A percentile compares a stretch with the other conserved stretches of the same genome.
These are phyloP conservation scores for Coprinellus micaceus DNA, from an alignment of 768 basidiomycete species.

Conservation along the genomic window DNA sequence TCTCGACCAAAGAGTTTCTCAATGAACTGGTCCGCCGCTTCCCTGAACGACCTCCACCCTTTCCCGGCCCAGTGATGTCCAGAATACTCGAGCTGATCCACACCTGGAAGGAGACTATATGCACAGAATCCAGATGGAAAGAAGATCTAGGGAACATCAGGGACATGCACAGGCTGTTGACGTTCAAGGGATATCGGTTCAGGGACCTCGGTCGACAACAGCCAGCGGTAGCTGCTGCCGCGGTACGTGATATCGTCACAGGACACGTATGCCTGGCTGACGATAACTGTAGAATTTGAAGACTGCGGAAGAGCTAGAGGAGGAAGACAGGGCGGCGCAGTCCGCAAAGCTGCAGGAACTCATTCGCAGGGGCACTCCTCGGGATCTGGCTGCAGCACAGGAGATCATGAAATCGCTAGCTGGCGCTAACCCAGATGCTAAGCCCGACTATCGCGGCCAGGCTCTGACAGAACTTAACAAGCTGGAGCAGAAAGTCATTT, in stretches of 20 bases:
- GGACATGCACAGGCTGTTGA: slow-evolving; percentile 93
- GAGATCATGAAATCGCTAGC: slow-evolving; percentile 96
- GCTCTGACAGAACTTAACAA: slow-evolving; percentile 89
- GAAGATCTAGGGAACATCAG: slow-evolving; percentile 96
- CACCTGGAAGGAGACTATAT: slow-evolving; percentile 93
- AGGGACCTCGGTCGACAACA: slow-evolving; percentile 43
- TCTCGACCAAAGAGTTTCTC: slow-evolving; percentile 94
- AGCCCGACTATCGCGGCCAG: slow-evolving; percentile 91
- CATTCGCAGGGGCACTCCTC: slow-evolving; percentile 91
- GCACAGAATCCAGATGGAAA: slow-evolving; percentile 84
- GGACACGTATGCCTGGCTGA: not conserved
- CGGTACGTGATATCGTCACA: slow-evolving; percentile 30
- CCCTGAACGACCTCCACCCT: slow-evolving; percentile 94
- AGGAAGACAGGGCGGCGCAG: slow-evolving; percentile 92
- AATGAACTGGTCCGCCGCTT: slow-evolving; percentile 98
- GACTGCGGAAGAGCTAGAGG: slow-evolving; percentile 92
- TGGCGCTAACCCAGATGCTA: slow-evolving; percentile 91
- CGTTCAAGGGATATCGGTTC: slow-evolving; percentile 90
- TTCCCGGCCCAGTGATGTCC: slow-evolving; percentile 92
- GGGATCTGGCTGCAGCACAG: slow-evolving; percentile 92
- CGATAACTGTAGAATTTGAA: slow-evolving; percentile 67
- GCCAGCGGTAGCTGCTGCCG: slow-evolving; percentile 34
- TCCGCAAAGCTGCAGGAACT: slow-evolving; percentile 98
- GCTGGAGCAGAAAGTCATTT: slow-evolving; percentile 89
- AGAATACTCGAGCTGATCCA: slow-evolving; percentile 91